Evolutionary conservation across 176 grass and related monocot species (phyloP).

Genomic region (Hyparrhenia diplandra): DNA sequence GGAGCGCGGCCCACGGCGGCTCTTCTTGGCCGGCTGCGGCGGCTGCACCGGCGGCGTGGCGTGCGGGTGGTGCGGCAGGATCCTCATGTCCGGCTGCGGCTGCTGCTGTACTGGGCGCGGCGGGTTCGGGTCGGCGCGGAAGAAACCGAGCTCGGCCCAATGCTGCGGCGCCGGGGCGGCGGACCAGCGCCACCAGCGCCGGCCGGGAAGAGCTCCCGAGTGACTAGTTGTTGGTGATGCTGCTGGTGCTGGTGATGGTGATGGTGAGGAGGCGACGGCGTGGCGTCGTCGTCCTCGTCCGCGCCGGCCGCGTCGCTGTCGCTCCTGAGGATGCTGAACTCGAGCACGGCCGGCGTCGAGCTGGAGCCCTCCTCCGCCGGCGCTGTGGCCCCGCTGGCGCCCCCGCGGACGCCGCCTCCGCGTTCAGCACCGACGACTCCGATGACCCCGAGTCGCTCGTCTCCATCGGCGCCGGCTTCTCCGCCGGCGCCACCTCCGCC

Average conservation of each 20-base stretch:
- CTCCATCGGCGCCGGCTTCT: slow-evolving; percentile 13
- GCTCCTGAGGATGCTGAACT: slow-evolving; percentile 62
- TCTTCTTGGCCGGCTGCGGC: slow-evolving; percentile 72
- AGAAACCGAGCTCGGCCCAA: slow-evolving; percentile 50
- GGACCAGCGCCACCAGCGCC: not conserved
- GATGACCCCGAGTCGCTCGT: slow-evolving; percentile 62
- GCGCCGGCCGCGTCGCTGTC: slow-evolving; percentile 32
- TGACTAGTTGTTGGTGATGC: slow-evolving; percentile 35
- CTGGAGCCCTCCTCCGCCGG: slow-evolving; percentile 73
- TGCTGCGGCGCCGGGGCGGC: slow-evolving; percentile 27
- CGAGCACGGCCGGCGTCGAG: slow-evolving; percentile 38
- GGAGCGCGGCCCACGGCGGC: slow-evolving; percentile 82
- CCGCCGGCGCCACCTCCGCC: slow-evolving; percentile 33
- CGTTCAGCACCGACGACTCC: slow-evolving; percentile 79
- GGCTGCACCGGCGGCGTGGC: not conserved
- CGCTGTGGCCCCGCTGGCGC: not conserved
- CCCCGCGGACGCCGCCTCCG: slow-evolving; percentile 49
- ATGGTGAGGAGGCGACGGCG: slow-evolving; percentile 21
- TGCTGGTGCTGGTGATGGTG: not conserved
- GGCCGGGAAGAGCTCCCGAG: slow-evolving; percentile 67
- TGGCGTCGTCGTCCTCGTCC: slow-evolving; percentile 31
- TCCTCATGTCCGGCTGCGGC: slow-evolving; percentile 36
- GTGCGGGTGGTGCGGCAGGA: slow-evolving; percentile 31
- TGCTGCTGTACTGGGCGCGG: slow-evolving; percentile 31
- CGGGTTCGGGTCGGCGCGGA: slow-evolving; percentile 29